These are phyloP conservation scores for Suillus variegatus DNA, from an alignment of 768 basidiomycete genomes.

Conservation along the genomic window DNA sequence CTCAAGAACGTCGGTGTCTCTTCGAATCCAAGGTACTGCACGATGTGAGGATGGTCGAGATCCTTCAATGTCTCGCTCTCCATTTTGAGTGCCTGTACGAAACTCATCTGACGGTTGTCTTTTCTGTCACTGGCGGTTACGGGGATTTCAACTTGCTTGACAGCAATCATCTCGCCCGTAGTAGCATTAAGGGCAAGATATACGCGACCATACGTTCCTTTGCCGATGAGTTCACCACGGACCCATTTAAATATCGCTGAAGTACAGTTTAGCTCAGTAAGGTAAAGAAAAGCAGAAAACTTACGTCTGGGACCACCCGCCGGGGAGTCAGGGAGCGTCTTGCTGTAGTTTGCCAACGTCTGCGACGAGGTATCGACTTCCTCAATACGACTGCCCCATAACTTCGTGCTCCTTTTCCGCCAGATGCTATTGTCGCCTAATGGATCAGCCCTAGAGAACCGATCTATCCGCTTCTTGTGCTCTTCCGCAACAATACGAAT, in stretches of 20 bases:
- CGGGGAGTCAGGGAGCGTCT: conserved; percentile 56
- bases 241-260: conserved; percentile 97
- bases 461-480: conserved; percentile 74
- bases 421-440: conserved; percentile 51
- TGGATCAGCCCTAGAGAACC: conserved; percentile 62
- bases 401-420: conserved; percentile 87
- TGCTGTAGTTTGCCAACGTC: conserved; percentile 45
- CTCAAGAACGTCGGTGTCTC: conserved; percentile 86
- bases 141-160: conserved; percentile 98
- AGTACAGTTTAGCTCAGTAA: conserved; percentile 21
- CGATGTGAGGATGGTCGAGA: conserved; percentile 95
- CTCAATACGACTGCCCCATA: conserved; percentile 93
- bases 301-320: conserved; percentile 67
- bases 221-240: conserved; percentile 95
- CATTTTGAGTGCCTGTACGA: conserved; percentile 89
- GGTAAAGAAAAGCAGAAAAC: conserved; percentile 31
- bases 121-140: conserved; percentile 88
- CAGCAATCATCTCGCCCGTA: conserved; percentile 98
- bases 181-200: conserved; percentile 96
- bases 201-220: conserved; percentile 95
- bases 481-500: conserved; percentile 92
- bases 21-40: conserved; percentile 95
- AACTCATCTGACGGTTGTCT: conserved; percentile 78
- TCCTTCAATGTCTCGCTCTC: conserved; percentile 98
- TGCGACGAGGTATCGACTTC: conserved; percentile 83